Base-by-base conservation (phyloP, 257 asterid genomes). In the Petunia secreta region DNA sequence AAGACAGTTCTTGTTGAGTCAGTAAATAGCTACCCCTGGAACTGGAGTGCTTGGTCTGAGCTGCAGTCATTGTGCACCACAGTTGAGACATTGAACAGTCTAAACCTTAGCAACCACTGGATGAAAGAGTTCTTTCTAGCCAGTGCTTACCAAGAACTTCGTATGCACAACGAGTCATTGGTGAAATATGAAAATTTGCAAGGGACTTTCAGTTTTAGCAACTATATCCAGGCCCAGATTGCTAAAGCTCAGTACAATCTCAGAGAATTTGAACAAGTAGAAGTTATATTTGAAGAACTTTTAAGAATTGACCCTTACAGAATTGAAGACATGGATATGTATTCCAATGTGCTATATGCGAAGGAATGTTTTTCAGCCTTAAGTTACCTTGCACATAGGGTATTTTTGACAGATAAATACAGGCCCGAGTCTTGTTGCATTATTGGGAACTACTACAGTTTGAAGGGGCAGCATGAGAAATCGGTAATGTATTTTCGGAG, bases 11-110 rank as follows among this genome's bases (percentile, higher is more conserved):
- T 95, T 44, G 92, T 86, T 65, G 97, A 93, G 80, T 91, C 99
- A 4, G 98, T 93, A 77, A 95, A 90, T 73, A 85, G 69, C 90
- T 95, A 92, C 84, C 99, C 99, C 7, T 95, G 98, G 98, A 95
- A 95, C 87, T 95, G 99, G 99, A 91, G 96, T 82, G 97, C 99
- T 73, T 95, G 99, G 99, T 84, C 91, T 36, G 99, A 92, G 83
- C 96, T 95, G 60, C 98, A 93, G 83, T 77, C 87, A 2, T 53
- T 92, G 64, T 92, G 96, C 92, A 88, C 96, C 43, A 90, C 92
- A 34, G 69, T 88, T 8, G 99, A 92, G 83, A 85, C 91, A 62
- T 67, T 95, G 83, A 87, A 89, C 82, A 74, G 89, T 80, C 96
- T 95, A 77, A 91, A 82, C 83, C 93, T 93, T 10, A 90, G 87